Percentiles rank a stretch among this genome's conserved stretches.
phyloP scores from a whole-genome alignment of 345 rosid species.

The Moricandia moricandioides region DNA sequence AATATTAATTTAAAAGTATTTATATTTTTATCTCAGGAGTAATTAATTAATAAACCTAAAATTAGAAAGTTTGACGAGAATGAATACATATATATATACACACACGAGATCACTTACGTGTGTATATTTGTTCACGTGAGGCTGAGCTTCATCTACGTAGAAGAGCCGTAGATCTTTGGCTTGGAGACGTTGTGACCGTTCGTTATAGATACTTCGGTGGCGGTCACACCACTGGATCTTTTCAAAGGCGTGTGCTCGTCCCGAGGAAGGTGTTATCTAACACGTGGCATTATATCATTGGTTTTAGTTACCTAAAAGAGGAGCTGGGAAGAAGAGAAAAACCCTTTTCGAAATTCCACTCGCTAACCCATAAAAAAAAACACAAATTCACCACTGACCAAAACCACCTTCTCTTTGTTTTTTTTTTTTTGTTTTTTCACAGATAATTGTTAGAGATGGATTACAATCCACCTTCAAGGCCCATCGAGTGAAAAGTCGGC shows the following conservation, averaged over 20 bases:
- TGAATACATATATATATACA: not conserved
- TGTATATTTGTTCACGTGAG: conserved; percentile 21
- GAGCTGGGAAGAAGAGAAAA: not conserved
- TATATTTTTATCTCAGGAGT: not conserved
- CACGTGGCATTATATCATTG: not conserved
- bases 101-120: conserved; percentile 20
- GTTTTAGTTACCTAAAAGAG: not conserved
- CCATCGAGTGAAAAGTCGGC: too few relatives aligned
- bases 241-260: conserved; percentile 32
- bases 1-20: not conserved
- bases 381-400: too few relatives aligned
- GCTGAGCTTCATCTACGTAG: conserved; percentile 32
- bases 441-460: too few relatives aligned
- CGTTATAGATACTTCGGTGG: conserved; percentile 18
- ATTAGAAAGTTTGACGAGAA: not conserved
- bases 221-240: conserved; percentile 22
- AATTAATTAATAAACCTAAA: not conserved
- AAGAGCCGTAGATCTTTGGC: conserved; percentile 28
- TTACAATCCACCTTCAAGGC: too few relatives aligned
- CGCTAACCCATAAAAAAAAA: too few relatives aligned
- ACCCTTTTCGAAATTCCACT: too few relatives aligned
- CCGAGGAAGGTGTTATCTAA: conserved; percentile 5
- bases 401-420: too few relatives aligned
- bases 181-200: conserved; percentile 6
- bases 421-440: too few relatives aligned